phyloP scores from a whole-genome alignment of 768 basidiomycete genomes.

The Suillus sp. region DNA sequence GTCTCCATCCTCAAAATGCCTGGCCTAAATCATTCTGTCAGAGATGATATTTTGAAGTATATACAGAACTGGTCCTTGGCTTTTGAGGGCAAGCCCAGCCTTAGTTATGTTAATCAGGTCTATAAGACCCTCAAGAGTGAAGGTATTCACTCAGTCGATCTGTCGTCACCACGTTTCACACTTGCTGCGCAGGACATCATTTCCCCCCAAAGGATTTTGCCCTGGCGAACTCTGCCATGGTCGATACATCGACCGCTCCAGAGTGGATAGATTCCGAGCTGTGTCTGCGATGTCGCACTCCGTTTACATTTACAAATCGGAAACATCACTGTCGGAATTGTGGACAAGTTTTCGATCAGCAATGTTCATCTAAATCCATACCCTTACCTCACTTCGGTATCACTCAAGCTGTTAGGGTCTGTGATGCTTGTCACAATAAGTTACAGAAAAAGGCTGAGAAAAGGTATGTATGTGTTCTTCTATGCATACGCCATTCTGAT shows the following conservation, averaged over 20 bases:
- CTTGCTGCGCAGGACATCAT: constrained; percentile 56
- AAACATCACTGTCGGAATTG: constrained; percentile 99
- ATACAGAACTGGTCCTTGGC: constrained; percentile 95
- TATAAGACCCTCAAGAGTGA: constrained; percentile 77
- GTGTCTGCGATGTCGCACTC: constrained; percentile 87
- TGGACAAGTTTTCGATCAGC: constrained; percentile 94
- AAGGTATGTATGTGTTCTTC: constrained; percentile 39
- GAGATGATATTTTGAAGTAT: constrained; percentile 70
- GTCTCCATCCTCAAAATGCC: constrained; percentile 85
- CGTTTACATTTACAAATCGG: constrained; percentile 93
- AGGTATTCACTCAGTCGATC: constrained; percentile 46
- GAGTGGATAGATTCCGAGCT: constrained; percentile 98
- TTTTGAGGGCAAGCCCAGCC: constrained; percentile 76
- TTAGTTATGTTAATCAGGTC: constrained; percentile 76
- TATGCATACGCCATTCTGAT: not conserved
- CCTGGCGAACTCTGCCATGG: constrained; percentile 77
- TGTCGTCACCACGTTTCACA: constrained; percentile 6
- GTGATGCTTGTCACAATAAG: constrained; percentile 87
- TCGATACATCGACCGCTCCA: constrained; percentile 88
- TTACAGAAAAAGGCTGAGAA: constrained; percentile 65
- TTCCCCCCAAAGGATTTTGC: constrained; percentile 83
- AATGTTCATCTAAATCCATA: constrained; percentile 84
- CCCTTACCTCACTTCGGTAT: constrained; percentile 94
- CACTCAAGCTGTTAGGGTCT: constrained; percentile 88
- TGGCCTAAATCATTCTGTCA: constrained; percentile 77